phyloP scores from a whole-genome alignment of 495 filamentous ascomycete genomes.

The Cryomyces antarcticus region DNA sequence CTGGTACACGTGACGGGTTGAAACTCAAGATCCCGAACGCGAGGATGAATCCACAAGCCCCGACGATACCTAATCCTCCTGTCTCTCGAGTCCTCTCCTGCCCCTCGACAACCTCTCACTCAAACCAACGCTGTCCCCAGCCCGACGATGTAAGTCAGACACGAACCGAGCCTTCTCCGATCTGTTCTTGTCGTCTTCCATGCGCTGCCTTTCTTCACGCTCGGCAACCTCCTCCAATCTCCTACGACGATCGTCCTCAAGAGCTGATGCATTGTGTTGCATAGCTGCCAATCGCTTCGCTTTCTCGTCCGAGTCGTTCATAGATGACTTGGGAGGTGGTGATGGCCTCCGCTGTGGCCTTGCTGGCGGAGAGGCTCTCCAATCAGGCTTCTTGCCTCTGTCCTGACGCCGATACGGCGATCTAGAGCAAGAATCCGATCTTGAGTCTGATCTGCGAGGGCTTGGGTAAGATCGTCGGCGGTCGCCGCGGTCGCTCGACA shows the following conservation, averaged over 20 bases:
- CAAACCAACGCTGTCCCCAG: conserved; percentile 5
- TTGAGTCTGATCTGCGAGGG: no score
- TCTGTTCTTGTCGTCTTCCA: conserved; percentile 10
- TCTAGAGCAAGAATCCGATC: no score
- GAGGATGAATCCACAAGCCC: no score
- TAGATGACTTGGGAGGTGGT: not conserved
- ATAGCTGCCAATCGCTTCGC: conserved; percentile 64
- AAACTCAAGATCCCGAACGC: no score
- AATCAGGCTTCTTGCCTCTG: not conserved
- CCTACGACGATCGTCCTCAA: conserved; percentile 54
- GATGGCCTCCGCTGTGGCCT: not conserved
- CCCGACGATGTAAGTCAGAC: conserved; percentile 3
- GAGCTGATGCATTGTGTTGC: conserved; percentile 60
- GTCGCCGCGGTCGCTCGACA: not conserved
- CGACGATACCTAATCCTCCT: no score
- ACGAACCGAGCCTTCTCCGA: conserved; percentile 10
- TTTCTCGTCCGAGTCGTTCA: conserved; percentile 28
- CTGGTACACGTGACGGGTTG: no score
- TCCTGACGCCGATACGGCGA: no score
- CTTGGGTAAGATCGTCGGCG: not conserved
- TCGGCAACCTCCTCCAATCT: conserved; percentile 35
- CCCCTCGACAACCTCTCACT: conserved; percentile 1
- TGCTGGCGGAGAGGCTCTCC: not conserved
- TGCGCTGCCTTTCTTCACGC: conserved; percentile 7
- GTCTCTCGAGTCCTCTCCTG: not conserved